Percentiles rank a stretch among this genome's conserved stretches.
These are phyloP conservation scores for Rhododendron ovatum DNA, from an alignment of 148 eudicot genomes.

Conservation along the genomic window DNA sequence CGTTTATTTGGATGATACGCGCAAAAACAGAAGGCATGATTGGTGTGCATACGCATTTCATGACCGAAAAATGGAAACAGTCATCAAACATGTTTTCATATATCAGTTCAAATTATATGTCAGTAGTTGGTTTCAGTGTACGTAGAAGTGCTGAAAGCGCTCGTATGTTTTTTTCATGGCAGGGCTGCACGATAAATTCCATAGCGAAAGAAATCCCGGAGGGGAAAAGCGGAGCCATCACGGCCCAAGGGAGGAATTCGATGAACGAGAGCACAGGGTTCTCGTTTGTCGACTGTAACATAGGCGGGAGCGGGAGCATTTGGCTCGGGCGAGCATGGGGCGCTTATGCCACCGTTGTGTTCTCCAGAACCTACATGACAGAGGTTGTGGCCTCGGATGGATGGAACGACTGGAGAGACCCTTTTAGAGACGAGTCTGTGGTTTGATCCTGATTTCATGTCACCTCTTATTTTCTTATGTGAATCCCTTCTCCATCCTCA, in stretches of 20 bases:
- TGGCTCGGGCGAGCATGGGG: conserved; percentile 98
- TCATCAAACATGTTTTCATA: no score
- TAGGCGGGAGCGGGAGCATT: conserved; percentile 58
- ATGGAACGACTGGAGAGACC: conserved; percentile 83
- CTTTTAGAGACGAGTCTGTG: conserved; percentile 63
- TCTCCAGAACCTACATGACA: conserved; percentile 61
- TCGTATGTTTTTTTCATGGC: background rate
- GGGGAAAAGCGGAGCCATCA: conserved; percentile 62
- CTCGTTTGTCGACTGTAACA: conserved; percentile 67
- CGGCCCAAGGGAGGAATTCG: conserved; percentile 73
- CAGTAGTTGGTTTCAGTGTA: background rate
- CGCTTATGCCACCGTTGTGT: conserved; percentile 55
- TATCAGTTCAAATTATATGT: no score
- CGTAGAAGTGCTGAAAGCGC: background rate
- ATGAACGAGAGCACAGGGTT: conserved; percentile 54
- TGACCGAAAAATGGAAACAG: no score
- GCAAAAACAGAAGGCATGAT: no score
- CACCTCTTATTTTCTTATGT: background rate
- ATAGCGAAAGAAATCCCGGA: conserved; percentile 47
- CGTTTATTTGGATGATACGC: no score
- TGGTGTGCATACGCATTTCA: no score
- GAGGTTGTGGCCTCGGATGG: conserved; percentile 64
- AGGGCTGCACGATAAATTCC: conserved; percentile 70
- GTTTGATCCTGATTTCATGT: background rate
- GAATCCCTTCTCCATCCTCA: background rate